These are phyloP conservation scores for Quercus alba DNA, from an alignment of 306 rosid genomes.

Conservation along the genomic window DNA sequence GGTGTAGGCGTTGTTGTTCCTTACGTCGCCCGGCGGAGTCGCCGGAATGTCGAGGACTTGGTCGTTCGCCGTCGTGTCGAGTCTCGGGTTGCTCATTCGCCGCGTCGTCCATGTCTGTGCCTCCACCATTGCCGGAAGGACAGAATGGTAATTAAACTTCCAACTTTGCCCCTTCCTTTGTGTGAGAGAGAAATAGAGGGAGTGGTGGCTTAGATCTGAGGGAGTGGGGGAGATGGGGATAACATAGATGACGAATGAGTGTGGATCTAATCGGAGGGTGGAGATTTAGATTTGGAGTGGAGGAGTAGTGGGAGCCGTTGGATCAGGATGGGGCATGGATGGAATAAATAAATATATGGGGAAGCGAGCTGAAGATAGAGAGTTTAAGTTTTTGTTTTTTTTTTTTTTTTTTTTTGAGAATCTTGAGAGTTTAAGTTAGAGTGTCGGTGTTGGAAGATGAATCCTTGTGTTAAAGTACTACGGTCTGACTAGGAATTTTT, in stretches of 20 bases:
- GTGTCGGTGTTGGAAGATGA: constrained; percentile 33
- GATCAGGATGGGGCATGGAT: constrained; percentile 1
- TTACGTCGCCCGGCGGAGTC: constrained; percentile 56
- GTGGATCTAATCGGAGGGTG: constrained; percentile 29
- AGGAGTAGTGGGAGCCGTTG: background rate
- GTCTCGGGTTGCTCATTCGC: constrained; percentile 81
- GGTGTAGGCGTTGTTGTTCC: constrained; percentile 34
- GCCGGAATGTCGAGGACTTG: constrained; percentile 69
- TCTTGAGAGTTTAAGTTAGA: background rate
- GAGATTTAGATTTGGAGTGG: constrained; percentile 21
- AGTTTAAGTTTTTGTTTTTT: too few relatives aligned
- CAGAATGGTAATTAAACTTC: background rate
- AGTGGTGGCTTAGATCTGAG: constrained; percentile 27
- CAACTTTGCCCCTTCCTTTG: constrained; percentile 10
- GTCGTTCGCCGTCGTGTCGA: constrained; percentile 36
- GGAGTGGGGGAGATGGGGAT: background rate
- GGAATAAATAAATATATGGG: constrained; percentile 2
- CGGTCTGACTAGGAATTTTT: background rate
- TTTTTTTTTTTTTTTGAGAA: too few relatives aligned
- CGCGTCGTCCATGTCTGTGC: constrained; percentile 90
- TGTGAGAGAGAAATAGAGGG: background rate
- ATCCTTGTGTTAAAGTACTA: background rate
- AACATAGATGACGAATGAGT: background rate
- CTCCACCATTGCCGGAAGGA: constrained; percentile 62
- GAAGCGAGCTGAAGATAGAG: background rate